Base-by-base conservation (phyloP, 2,329 filamentous ascomycete genomes). In the Aschersonia sp. region DNA sequence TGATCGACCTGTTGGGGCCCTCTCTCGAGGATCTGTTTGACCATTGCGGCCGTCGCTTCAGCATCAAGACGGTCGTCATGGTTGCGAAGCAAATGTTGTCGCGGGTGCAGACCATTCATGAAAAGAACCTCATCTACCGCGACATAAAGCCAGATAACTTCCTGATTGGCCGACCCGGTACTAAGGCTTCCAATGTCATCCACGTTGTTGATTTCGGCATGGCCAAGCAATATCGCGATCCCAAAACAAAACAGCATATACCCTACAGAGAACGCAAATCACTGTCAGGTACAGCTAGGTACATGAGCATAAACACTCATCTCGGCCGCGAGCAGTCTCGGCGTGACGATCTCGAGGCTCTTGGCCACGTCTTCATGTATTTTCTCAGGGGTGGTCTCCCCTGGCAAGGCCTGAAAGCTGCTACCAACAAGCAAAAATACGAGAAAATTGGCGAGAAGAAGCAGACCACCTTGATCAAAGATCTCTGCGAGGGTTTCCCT, bases 71-170 rank as follows among this genome's bases (percentile, higher is more conserved):
- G 1, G 92, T 98, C 33, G 78, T 98, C 45, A 80, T 98, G 33
- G 79, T 98, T 46, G 92, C 92, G 63, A 92, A 98, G 61, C 92
- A 98, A 73, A 83, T 96, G 67, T 97, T 98, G 66, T 97, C 90
- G 55, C 89, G 92, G 60, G 96, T 98, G 68, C 90, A 98, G 71
- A 97, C 97, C 73, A 98, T 98, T 60, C 92, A 98, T 68, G 92
- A 92, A 73, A 97, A 98, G 72, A 96, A 88, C 8, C 97, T 98
- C 69, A 97, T 98, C 66, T 92, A 98, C 72, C 89, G 92, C 70
- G 92, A 98, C 68, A 98, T 98, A 75, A 98, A 98, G 78, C 92
- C 92, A 39, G 92, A 98, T 76, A 98, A 98, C 78, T 98, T 98
- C 73, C 76, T 97, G 47, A 96, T 97, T 89, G 90, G 90, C 53